phyloP scores from a whole-genome alignment of 1,284 basidiomycete species.

The Tetrapyrgos nigripes region DNA sequence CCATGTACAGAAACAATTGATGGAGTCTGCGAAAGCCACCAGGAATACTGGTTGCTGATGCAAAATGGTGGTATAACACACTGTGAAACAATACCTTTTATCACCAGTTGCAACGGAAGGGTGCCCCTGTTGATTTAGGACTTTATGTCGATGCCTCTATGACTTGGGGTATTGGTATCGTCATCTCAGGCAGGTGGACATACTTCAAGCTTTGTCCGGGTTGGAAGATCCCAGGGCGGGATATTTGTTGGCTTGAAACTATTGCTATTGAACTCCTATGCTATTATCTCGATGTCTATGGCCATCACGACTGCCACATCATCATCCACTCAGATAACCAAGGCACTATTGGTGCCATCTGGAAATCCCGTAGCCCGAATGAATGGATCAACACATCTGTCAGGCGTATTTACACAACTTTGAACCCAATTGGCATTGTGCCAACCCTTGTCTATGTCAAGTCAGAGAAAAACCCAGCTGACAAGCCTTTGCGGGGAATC shows the following conservation, averaged over 20 bases:
- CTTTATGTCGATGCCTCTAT: constrained; percentile 10
- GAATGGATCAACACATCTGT: constrained; percentile 40
- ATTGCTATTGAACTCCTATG: constrained; percentile 10
- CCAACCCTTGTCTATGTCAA: constrained; percentile 32
- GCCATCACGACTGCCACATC: background rate
- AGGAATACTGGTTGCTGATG: background rate
- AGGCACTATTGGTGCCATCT: constrained; percentile 22
- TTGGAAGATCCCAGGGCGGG: constrained; percentile 2
- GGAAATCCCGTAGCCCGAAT: constrained; percentile 38
- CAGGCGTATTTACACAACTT: constrained; percentile 26
- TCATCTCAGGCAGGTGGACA: background rate
- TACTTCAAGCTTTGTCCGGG: background rate
- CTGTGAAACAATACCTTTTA: background rate
- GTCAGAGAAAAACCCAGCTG: constrained; percentile 37
- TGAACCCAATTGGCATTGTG: constrained; percentile 28
- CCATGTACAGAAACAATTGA: background rate
- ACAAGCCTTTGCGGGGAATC: constrained; percentile 38
- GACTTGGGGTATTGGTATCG: constrained; percentile 9
- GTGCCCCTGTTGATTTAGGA: background rate
- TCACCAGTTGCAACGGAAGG: background rate
- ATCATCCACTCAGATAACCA: constrained; percentile 31
- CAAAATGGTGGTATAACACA: background rate
- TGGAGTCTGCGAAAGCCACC: background rate
- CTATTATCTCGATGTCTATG: background rate
- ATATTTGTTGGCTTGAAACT: constrained; percentile 19